Percentiles rank a stretch among this genome's conserved stretches.
Conservation (phyloP, 306 rosid genomes). For the Gastrolobium bilobum region DNA sequence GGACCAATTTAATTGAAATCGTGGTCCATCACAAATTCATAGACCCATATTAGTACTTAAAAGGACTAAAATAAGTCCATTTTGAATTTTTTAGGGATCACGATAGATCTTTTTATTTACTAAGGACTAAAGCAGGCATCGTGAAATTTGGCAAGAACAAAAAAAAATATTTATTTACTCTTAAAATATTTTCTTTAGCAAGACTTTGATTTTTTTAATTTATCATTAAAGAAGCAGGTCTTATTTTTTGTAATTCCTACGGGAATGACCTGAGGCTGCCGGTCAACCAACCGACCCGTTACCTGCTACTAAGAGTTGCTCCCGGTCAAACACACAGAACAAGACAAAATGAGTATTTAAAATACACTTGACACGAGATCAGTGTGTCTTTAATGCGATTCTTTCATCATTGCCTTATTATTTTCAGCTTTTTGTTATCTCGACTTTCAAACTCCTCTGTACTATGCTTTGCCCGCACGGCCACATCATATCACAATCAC, state of each 20-base stretch:
- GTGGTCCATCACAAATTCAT: no score
- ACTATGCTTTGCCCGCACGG: slow-evolving; percentile 51
- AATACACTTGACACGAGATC: slow-evolving; percentile 51
- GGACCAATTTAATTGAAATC: no score
- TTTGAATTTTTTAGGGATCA: no score
- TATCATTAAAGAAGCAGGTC: no score
- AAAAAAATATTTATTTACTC: no score
- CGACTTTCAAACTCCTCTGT: slow-evolving; percentile 52
- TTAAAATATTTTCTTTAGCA: no score
- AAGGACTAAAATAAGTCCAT: no score
- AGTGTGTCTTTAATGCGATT: slow-evolving; percentile 55
- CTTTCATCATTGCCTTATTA: slow-evolving; percentile 80
- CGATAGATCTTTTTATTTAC: no score
- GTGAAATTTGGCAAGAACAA: no score
- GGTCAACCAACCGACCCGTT: slow-evolving; percentile 56
- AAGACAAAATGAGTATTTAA: slow-evolving; percentile 52
- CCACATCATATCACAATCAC: slow-evolving; percentile 42
- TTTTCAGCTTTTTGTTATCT: slow-evolving; percentile 57
- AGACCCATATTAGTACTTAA: no score
- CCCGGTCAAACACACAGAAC: slow-evolving; percentile 51
- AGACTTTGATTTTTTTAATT: no score
- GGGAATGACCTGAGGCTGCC: slow-evolving; percentile 53
- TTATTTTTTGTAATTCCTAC: background rate
- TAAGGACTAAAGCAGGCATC: no score
- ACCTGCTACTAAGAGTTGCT: slow-evolving; percentile 60